phyloP scores from a whole-genome alignment of 1,284 basidiomycete genomes.

The Marasmius oreades region DNA sequence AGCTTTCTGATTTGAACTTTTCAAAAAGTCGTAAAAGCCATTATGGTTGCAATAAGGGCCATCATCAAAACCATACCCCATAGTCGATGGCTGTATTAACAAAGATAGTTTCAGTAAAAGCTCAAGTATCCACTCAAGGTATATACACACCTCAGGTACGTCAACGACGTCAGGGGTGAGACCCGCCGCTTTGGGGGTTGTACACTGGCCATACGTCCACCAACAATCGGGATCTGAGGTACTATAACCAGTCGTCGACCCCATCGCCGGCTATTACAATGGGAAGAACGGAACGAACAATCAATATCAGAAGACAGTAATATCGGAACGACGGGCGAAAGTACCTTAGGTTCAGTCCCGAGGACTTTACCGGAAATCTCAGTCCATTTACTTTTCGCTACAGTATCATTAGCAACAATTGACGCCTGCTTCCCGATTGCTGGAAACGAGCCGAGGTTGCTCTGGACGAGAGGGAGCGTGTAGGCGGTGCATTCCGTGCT shows the following conservation, averaged over 20 bases:
- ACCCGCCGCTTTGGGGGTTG: slow-evolving; percentile 42
- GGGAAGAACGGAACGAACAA: neutral
- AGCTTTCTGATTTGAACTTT: slow-evolving; percentile 64
- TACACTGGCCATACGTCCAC: slow-evolving; percentile 62
- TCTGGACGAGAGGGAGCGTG: neutral
- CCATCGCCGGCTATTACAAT: neutral
- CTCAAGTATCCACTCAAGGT: neutral
- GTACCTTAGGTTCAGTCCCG: slow-evolving; percentile 31
- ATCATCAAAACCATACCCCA: slow-evolving; percentile 64
- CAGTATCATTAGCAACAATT: neutral
- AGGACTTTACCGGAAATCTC: slow-evolving; percentile 26
- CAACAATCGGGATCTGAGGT: slow-evolving; percentile 40
- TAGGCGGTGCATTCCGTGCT: neutral
- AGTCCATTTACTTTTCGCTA: neutral
- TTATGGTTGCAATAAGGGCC: slow-evolving; percentile 73
- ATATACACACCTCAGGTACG: slow-evolving; percentile 51
- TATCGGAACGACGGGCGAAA: slow-evolving; percentile 8
- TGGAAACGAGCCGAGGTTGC: neutral
- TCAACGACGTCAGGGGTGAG: slow-evolving; percentile 51
- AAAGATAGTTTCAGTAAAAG: neutral
- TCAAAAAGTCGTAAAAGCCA: slow-evolving; percentile 60
- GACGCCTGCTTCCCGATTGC: neutral
- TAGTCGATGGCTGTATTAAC: slow-evolving; percentile 47
- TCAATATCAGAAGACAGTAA: neutral
- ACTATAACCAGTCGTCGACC: slow-evolving; percentile 21